Conservation (phyloP, 441 rosid species). For the Pelargonium hybrid region DNA sequence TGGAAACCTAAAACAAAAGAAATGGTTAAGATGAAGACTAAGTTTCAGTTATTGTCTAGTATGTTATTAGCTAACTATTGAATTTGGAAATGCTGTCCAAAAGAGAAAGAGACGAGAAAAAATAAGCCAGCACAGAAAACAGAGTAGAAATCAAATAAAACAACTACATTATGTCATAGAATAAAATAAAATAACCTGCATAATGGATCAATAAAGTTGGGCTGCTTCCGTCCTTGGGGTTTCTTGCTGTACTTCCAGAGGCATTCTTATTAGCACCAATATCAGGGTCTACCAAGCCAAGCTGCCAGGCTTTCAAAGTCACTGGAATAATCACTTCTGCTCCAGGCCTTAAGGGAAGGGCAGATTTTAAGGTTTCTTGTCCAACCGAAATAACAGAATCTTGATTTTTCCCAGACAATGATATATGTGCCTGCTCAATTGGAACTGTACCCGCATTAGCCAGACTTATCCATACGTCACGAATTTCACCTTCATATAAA, state of each 20-base stretch:
- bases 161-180: neutral
- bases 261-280: conserved; percentile 40
- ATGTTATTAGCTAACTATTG: neutral
- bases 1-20: neutral
- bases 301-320: conserved; percentile 92
- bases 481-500: conserved; percentile 91
- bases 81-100: neutral
- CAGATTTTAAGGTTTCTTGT: conserved; percentile 52
- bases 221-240: conserved; percentile 59
- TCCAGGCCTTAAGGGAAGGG: conserved; percentile 89
- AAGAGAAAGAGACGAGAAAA: neutral
- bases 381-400: conserved; percentile 75
- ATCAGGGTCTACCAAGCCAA: conserved; percentile 51
- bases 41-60: neutral
- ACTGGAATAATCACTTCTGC: conserved; percentile 75
- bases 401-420: conserved; percentile 88
- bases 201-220: conserved; percentile 81
- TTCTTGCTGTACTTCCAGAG: conserved; percentile 49
- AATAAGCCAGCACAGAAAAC: neutral
- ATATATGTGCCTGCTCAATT: conserved; percentile 83
- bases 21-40: neutral
- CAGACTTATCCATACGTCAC: conserved; percentile 68
- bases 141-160: neutral
- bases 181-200: conserved; percentile 44
- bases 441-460: conserved; percentile 93